These are phyloP conservation scores for Fusarium anguioides DNA, from an alignment of 2,329 filamentous ascomycete species.

Conservation along the genomic window DNA sequence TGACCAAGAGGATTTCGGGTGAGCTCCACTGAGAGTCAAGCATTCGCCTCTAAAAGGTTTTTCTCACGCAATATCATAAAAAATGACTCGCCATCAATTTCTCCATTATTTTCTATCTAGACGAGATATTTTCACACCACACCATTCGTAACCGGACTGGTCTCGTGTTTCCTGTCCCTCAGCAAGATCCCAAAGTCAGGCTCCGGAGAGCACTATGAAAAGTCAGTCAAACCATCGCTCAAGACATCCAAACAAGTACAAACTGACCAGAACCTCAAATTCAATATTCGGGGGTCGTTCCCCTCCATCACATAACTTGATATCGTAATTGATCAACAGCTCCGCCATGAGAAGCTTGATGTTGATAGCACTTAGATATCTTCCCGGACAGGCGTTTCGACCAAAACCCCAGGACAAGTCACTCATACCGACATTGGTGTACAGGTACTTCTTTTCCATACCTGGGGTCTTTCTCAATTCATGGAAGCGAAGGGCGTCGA, in stretches of 20 bases:
- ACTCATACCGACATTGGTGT: constrained; percentile 17
- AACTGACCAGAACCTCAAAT: constrained; percentile 24
- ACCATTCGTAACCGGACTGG: rapidly evolving
- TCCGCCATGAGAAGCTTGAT: constrained; percentile 38
- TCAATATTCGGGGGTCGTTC: constrained; percentile 4
- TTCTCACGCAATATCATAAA: no score
- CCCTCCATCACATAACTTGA: background rate
- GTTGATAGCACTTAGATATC: constrained; percentile 28
- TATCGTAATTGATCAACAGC: constrained; percentile 32
- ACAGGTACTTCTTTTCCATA: constrained; percentile 24
- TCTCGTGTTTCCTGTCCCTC: background rate
- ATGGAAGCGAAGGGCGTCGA: constrained; percentile 35
- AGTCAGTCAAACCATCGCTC: rapidly evolving
- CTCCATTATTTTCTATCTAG: no score
- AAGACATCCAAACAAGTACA: rapidly evolving
- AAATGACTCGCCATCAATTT: no score
- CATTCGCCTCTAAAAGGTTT: no score
- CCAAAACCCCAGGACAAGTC: constrained; percentile 29
- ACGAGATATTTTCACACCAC: background rate
- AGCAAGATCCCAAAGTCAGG: constrained; percentile 6
- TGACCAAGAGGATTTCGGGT: no score
- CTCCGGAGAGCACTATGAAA: constrained; percentile 1
- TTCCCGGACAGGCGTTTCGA: constrained; percentile 31
- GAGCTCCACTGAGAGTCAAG: no score
- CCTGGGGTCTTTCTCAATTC: constrained; percentile 15